Evolutionary conservation across 1,139 yeast genomes (phyloP), one percentile per base, ranked within the genome.

Genomic region (Suhomyces taliae): DNA sequence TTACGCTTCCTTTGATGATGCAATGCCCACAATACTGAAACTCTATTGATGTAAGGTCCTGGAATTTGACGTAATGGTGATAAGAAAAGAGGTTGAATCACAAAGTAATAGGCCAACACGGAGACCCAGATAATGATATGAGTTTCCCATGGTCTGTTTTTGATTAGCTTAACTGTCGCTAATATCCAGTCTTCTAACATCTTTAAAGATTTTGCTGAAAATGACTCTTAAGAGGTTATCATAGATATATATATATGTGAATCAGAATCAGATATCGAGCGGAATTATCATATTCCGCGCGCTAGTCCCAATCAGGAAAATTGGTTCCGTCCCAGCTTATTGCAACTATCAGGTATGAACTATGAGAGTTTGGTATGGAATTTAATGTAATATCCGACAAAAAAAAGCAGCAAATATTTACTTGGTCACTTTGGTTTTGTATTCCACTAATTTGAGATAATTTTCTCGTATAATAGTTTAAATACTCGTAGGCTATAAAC

Each of bases 51-150:
- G 45, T 69, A 70, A 0, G 90, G 90, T 0, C 90, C 90, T 0
- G 90, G 90, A 4, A 85, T 60, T 15, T 62, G 49, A 38, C 78
- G 64, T 8, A 85, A 60, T 11, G 87, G 85, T 39, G 81, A 79
- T 6, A 79, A 47, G 40, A 59, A 64, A 31, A 81, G 64, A 5
- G 85, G 85, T 45, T 72, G 69, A 1, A 81, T 40, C 3, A 76
- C 40, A 34, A 71, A 60, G 35, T 62, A 53, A 57, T 74, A 74
- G 0, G 60, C 31, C 8, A 58, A 46, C 8, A 50, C 24, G 4
- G 35, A 19, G 1, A 33, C 37, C 29, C 41, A 33, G 4, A 47
- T 5, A 2, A 33, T 24, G 8, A 38, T 27, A 14, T 38, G 44
- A 8, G 31, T 12, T 35, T 44, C 48, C n/a, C 19, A 24, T 2